Conservation (phyloP, 2,329 filamentous ascomycete genomes). For the Lecanicillium sp. region DNA sequence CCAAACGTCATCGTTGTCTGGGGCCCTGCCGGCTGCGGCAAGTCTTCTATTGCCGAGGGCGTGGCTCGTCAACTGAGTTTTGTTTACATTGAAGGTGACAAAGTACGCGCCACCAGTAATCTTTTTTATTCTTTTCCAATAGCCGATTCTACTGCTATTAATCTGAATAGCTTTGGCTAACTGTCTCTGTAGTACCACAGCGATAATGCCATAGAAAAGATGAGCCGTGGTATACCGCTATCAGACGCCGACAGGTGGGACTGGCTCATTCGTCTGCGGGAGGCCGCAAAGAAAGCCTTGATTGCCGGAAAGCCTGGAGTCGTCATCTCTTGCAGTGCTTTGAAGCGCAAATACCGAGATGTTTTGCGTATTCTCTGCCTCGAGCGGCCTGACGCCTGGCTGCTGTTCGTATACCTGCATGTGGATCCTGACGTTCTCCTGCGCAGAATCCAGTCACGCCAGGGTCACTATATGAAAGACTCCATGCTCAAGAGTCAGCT, state of each 20-base stretch:
- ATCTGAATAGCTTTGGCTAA: not conserved
- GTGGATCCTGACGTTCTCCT: slow-evolving; percentile 49
- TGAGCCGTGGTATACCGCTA: slow-evolving; percentile 52
- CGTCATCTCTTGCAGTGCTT: slow-evolving; percentile 59
- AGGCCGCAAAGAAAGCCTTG: slow-evolving; percentile 17
- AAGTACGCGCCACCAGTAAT: slow-evolving; percentile 29
- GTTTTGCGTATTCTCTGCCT: slow-evolving; percentile 45
- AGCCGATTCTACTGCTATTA: too few species aligned
- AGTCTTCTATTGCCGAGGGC: slow-evolving; percentile 5
- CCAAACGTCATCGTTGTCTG: slow-evolving; percentile 6
- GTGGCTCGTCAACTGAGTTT: slow-evolving; percentile 4
- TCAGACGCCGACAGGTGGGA: slow-evolving; percentile 64
- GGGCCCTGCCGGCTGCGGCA: slow-evolving; percentile 7
- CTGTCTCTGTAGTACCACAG: slow-evolving; percentile 34
- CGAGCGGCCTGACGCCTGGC: slow-evolving; percentile 37
- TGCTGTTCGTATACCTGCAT: slow-evolving; percentile 60
- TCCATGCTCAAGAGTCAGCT: slow-evolving; percentile 61
- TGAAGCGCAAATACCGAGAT: slow-evolving; percentile 63
- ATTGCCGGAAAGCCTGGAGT: slow-evolving; percentile 12
- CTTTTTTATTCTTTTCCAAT: not conserved
- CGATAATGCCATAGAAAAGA: slow-evolving; percentile 54
- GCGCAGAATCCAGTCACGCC: slow-evolving; percentile 47
- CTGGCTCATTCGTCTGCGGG: slow-evolving; percentile 51
- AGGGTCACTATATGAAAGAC: slow-evolving; percentile 63
- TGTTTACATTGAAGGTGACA: slow-evolving; percentile 44